phyloP scores from a whole-genome alignment of 1,139 yeast genomes.

The Groenewaldozyma auringiensis region DNA sequence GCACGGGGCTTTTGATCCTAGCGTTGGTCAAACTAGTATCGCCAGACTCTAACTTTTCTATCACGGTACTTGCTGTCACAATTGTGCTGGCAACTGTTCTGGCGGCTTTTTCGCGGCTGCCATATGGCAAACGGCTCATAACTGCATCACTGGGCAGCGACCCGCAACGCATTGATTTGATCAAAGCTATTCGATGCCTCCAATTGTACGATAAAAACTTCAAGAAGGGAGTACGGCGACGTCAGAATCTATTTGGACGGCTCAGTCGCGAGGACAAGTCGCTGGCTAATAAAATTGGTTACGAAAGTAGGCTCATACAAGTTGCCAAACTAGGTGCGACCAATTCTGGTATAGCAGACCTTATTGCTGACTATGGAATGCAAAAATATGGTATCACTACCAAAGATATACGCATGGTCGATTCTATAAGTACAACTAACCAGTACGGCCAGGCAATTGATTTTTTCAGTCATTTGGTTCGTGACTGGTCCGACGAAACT shows the following conservation, averaged over 20 bases:
- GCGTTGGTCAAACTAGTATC: neutral
- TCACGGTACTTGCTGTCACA: neutral
- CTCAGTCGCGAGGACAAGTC: conserved; percentile 51
- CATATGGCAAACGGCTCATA: neutral
- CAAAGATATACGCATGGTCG: conserved; percentile 33
- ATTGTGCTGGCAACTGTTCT: neutral
- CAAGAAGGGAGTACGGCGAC: conserved; percentile 18
- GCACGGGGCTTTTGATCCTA: neutral
- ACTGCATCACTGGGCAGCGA: neutral
- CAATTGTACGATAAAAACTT: neutral
- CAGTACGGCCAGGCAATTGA: conserved; percentile 50
- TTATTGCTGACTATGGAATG: conserved; percentile 39
- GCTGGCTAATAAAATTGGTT: conserved; percentile 31
- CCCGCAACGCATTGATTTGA: neutral
- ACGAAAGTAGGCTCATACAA: conserved; percentile 47
- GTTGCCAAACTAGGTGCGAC: conserved; percentile 40
- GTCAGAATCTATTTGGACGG: conserved; percentile 40
- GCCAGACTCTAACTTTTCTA: neutral
- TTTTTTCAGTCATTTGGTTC: conserved; percentile 58
- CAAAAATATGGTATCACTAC: conserved; percentile 38
- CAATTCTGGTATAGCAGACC: conserved; percentile 42
- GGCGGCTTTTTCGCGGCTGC: neutral
- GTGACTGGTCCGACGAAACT: conserved; percentile 59
- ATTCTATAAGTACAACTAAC: conserved; percentile 25
- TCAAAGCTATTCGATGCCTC: neutral